Base-by-base conservation (phyloP, 768 basidiomycete species). In the Tephrocybe sp. region DNA sequence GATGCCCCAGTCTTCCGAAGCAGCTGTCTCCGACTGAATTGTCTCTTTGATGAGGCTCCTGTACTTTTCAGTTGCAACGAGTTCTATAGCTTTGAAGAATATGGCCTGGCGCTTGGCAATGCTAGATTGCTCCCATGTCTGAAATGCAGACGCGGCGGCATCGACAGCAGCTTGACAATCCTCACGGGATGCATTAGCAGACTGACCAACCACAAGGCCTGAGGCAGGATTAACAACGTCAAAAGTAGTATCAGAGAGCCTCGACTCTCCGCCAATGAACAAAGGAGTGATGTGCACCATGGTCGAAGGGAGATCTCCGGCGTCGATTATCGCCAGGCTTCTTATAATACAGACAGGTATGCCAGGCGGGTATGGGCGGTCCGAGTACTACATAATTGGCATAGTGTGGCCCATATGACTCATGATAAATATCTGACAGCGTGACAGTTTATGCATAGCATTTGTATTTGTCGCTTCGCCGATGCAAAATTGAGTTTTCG, bases 61-160 rank as follows among this genome's bases (percentile, higher is more conserved):
- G 57, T 74, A 81, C 49, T 64, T 69, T 1, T 78, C 75, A 2
- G 71, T 64, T 37, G 52, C 59, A n/a, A 77, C 47, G 3, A 82
- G 57, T 13, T 78, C 74, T 1, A 79, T 75, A 5, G 77, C 80
- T 51, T 70, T 75, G 38, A 77, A 62, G 41, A 82, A 66, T 11
- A 82, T 70, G 28, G 71, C 70, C 27, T 78, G 72, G 40, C 73
- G 64, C 28, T 66, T 54, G 26, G 62, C 58, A 11, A 69, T 57
- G 1, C 63, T 62, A 4, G 66, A 67, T 24, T 65, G 49, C 44
- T 78, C 77, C 80, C 80, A 81, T 9, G 69, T 65, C 46, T 64
- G 64, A 65, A 79, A 77, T 4, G 79, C 80, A 9, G 64, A 60
- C 5, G 64, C 65, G 0, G 78, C 78, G 6, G 73, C 69, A 24